Conservation (phyloP, 441 rosid species). For the Corymbia citriodora region DNA sequence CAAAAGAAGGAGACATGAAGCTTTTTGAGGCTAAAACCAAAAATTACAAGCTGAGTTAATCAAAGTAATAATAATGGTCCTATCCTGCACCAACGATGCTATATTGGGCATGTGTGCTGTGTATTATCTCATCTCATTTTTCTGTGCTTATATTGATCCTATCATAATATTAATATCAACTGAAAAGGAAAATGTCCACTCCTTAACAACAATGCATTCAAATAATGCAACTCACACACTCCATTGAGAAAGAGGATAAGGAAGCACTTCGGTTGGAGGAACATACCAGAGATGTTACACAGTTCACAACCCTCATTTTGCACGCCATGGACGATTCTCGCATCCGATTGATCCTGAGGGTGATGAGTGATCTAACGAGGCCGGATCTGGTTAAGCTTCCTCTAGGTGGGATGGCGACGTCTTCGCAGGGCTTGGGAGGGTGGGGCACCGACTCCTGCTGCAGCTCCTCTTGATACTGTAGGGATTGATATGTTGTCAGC, state of each 20-base stretch:
- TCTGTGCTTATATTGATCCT: too few species aligned
- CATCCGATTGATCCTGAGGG: accelerated
- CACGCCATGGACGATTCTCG: accelerated
- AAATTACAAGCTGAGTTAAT: not conserved
- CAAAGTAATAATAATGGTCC: not conserved
- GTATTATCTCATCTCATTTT: too few species aligned
- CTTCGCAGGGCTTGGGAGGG: accelerated
- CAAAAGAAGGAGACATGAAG: not conserved
- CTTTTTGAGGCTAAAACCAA: not conserved
- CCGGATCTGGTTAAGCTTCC: accelerated
- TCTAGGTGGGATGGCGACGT: accelerated
- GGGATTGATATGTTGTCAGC: accelerated
- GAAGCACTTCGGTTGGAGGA: not conserved
- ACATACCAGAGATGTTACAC: accelerated
- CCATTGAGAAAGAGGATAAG: not conserved
- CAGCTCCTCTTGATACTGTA: not conserved
- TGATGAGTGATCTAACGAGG: not conserved
- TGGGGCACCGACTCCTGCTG: accelerated
- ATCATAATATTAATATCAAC: too few species aligned
- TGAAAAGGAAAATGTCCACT: not conserved
- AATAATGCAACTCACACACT: not conserved
- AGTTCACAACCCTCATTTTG: accelerated
- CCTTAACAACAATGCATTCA: not conserved
- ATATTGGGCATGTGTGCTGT: not conserved
- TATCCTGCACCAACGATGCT: not conserved